These are phyloP conservation scores for Saccharum hybrid DNA, from an alignment of 202 grass and related monocot genomes.

Conservation along the genomic window DNA sequence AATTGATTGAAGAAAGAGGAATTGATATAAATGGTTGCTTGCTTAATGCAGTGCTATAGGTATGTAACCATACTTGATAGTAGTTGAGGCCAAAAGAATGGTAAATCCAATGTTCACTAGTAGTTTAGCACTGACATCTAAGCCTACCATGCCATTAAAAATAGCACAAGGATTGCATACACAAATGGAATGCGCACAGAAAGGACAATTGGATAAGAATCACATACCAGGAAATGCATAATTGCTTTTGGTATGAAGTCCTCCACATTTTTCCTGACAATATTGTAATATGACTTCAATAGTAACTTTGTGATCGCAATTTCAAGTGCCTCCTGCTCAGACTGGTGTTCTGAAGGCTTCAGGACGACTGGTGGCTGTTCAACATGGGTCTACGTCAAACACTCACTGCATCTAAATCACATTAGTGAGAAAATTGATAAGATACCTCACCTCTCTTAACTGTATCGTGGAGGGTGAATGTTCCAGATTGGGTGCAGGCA, in stretches of 20 bases:
- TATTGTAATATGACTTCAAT: constrained; percentile 99
- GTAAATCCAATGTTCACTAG: constrained; percentile 17
- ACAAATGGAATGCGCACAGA: constrained; percentile 13
- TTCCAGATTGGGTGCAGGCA: constrained; percentile 58
- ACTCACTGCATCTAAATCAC: constrained; percentile 29
- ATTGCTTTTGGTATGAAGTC: constrained; percentile 95
- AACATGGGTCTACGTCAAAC: constrained; percentile 47
- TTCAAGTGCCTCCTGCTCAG: constrained; percentile 95
- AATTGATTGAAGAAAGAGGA: too few relatives aligned
- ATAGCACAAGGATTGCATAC: background rate
- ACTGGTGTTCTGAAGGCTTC: constrained; percentile 90
- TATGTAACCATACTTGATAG: background rate
- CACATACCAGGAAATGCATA: constrained; percentile 93
- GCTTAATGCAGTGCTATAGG: background rate
- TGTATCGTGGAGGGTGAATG: constrained; percentile 78
- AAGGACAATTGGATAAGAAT: constrained; percentile 5
- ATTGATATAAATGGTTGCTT: background rate
- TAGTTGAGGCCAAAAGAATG: background rate
- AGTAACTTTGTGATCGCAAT: constrained; percentile 96
- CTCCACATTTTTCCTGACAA: constrained; percentile 97
- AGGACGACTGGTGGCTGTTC: constrained; percentile 81
- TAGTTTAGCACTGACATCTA: background rate
- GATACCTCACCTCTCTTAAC: constrained; percentile 74
- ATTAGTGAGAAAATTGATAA: constrained; percentile 30
- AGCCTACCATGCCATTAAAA: constrained; percentile 30